Conservation (phyloP, 2,329 filamentous ascomycete species). For the Balansia obtecta region DNA sequence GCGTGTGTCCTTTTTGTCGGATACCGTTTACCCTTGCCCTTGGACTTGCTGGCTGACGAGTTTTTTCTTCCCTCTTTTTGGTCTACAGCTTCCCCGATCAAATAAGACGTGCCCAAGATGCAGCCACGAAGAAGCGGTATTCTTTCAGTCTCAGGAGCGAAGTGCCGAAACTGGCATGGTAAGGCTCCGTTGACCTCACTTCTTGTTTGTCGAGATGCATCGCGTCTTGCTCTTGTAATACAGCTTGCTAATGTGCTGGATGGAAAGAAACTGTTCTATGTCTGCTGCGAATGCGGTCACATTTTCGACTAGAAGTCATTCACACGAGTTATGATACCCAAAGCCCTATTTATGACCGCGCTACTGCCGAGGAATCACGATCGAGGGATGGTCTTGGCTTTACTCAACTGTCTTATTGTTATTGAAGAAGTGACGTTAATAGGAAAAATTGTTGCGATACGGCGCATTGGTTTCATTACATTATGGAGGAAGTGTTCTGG, state of each 20-base stretch:
- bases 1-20: constrained; percentile 12
- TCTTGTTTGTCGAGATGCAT: neutral
- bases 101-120: constrained; percentile 79
- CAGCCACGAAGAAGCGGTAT: constrained; percentile 80
- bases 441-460: neutral
- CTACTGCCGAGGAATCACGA: neutral
- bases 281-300: constrained; percentile 87
- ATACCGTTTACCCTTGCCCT: constrained; percentile 15
- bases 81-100: constrained; percentile 72
- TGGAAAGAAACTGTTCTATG: constrained; percentile 76
- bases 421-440: neutral
- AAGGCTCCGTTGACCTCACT: constrained; percentile 22
- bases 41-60: constrained; percentile 30
- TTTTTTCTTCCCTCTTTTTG: constrained; percentile 14
- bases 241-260: constrained; percentile 7
- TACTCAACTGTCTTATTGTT: neutral
- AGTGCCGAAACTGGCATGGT: constrained; percentile 98
- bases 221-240: neutral
- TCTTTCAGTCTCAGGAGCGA: constrained; percentile 97
- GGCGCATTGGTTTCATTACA: neutral
- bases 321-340: constrained; percentile 5
- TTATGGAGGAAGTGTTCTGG: neutral
- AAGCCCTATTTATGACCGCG: neutral
- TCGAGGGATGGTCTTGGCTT: neutral
- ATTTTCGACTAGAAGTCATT: constrained; percentile 50